Conservation (phyloP, 2,329 filamentous ascomycete genomes). For the Apiospora malaysiana region DNA sequence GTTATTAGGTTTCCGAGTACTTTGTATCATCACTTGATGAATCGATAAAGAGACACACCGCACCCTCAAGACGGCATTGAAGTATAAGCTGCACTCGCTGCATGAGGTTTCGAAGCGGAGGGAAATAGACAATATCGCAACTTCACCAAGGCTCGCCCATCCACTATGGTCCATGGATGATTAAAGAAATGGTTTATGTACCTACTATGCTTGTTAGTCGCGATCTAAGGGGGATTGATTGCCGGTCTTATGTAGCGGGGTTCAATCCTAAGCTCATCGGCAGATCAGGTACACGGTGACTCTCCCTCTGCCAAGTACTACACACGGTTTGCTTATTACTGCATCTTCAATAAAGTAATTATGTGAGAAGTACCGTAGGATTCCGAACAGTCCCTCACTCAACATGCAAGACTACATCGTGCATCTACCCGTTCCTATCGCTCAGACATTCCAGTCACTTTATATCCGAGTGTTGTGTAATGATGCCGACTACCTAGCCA, state of each 20-base stretch:
- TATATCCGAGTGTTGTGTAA: not conserved
- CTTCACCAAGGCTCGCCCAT: not conserved
- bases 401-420: not conserved
- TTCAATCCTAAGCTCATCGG: slow-evolving; percentile 12
- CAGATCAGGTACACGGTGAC: slow-evolving; percentile 10
- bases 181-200: not conserved
- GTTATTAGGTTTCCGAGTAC: slow-evolving; percentile 1
- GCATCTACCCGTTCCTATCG: not conserved
- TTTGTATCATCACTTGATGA: not conserved
- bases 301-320: not conserved
- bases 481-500: not conserved
- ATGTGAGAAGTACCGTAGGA: too few species aligned
- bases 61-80: not conserved
- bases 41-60: not conserved
- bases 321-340: too few species aligned
- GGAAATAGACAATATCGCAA: not conserved
- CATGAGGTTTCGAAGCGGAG: too few species aligned
- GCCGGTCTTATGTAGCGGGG: not conserved
- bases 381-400: not conserved
- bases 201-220: slow-evolving; percentile 8
- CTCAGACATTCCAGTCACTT: not conserved
- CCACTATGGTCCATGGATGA: not conserved
- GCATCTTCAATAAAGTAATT: too few species aligned
- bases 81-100: not conserved
- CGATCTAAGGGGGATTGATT: slow-evolving; percentile 8